These are phyloP conservation scores for Marasmius fiardii DNA, from an alignment of 1,284 basidiomycete genomes.

Conservation along the genomic window DNA sequence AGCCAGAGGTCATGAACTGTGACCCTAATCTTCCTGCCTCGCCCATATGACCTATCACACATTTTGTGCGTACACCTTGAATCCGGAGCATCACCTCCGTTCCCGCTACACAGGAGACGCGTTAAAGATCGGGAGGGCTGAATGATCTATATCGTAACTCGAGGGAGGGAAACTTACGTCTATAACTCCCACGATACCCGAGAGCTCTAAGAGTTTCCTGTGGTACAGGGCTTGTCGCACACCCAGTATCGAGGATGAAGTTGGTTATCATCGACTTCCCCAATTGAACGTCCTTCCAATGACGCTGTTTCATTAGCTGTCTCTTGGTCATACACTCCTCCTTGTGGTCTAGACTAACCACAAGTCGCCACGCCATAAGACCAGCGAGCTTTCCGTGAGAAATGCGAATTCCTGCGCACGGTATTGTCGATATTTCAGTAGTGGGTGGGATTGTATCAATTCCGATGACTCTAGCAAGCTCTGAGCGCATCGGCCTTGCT, in stretches of 20 bases:
- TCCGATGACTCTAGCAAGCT: conserved; percentile 26
- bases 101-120: conserved; percentile 14
- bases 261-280: conserved; percentile 25
- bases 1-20: conserved; percentile 23
- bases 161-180: conserved; percentile 2
- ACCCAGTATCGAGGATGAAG: conserved; percentile 37
- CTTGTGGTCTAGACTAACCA: conserved; percentile 23
- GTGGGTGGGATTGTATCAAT: conserved; percentile 27
- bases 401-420: conserved; percentile 37
- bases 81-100: conserved; percentile 19
- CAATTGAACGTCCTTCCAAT: background rate
- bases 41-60: conserved; percentile 18
- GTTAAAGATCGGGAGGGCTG: background rate
- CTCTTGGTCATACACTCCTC: background rate
- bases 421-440: conserved; percentile 31
- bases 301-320: conserved; percentile 4
- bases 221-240: conserved; percentile 27
- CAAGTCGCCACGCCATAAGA: conserved; percentile 35
- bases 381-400: conserved; percentile 29
- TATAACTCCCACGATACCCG: conserved; percentile 20
- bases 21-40: conserved; percentile 21
- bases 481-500: conserved; percentile 12
- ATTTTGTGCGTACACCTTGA: conserved; percentile 22
- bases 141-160: background rate
- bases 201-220: conserved; percentile 28